These are phyloP conservation scores for Penicillium sp. DNA, from an alignment of 2,329 filamentous ascomycete genomes.

Conservation along the genomic window DNA sequence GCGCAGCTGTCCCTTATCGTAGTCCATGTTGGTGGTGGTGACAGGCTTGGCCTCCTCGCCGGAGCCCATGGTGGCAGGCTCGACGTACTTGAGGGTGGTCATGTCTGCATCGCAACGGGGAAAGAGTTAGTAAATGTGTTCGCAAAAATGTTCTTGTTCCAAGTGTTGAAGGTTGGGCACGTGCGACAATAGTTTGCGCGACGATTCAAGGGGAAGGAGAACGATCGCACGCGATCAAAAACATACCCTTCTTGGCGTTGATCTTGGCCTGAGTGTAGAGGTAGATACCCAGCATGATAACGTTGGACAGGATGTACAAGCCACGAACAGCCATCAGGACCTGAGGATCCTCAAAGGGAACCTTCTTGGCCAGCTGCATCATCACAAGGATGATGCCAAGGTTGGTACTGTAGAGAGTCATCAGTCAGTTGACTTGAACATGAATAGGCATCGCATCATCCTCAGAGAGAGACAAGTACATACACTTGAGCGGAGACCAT, in stretches of 20 bases:
- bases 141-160: too few relatives aligned
- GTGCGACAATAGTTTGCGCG: background rate
- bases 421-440: background rate
- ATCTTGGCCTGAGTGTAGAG: constrained; percentile 83
- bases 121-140: background rate
- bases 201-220: background rate
- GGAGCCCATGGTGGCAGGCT: constrained; percentile 91
- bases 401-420: constrained; percentile 71
- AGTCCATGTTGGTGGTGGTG: constrained; percentile 94
- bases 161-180: background rate
- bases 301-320: constrained; percentile 72
- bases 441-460: constrained; percentile 3
- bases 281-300: constrained; percentile 85
- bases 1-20: constrained; percentile 87
- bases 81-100: constrained; percentile 98
- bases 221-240: constrained; percentile 7
- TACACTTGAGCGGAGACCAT: constrained; percentile 74
- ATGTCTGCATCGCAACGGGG: constrained; percentile 67
- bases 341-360: constrained; percentile 89
- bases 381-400: constrained; percentile 93
- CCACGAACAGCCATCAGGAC: constrained; percentile 69
- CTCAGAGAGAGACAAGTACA: constrained; percentile 34
- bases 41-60: constrained; percentile 94
- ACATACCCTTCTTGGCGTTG: constrained; percentile 94
- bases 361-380: constrained; percentile 97